A percentile compares a stretch with the other conserved stretches of the same genome.
These are phyloP conservation scores for Sanghuangporus baumii DNA, from an alignment of 1,284 basidiomycete species.

Conservation along the genomic window DNA sequence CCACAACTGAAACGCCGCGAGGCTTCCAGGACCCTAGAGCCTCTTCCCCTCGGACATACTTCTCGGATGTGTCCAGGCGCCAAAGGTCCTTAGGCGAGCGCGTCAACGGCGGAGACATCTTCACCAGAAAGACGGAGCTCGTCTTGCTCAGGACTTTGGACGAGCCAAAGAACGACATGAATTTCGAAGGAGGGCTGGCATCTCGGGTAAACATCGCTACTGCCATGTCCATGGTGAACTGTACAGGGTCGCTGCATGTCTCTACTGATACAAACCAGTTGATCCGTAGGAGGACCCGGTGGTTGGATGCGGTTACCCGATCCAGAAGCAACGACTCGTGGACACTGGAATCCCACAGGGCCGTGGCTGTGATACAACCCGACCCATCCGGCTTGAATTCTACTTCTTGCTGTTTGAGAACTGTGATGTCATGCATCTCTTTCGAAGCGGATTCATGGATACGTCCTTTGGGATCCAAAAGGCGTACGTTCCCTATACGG, in stretches of 20 bases:
- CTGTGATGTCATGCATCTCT: constrained; percentile 60
- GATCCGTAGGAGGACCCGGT: constrained; percentile 77
- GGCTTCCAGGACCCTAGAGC: constrained; percentile 79
- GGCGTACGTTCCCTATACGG: constrained; percentile 75
- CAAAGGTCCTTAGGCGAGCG: constrained; percentile 87
- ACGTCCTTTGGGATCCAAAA: constrained; percentile 82
- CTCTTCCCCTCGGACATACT: constrained; percentile 92
- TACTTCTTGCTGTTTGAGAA: constrained; percentile 66
- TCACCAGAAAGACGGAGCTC: constrained; percentile 77
- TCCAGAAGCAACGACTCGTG: constrained; percentile 88
- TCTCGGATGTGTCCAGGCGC: constrained; percentile 90
- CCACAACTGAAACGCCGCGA: constrained; percentile 80
- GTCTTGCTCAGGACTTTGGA: constrained; percentile 71
- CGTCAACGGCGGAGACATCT: constrained; percentile 79
- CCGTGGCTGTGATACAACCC: constrained; percentile 60
- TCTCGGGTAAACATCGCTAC: constrained; percentile 85
- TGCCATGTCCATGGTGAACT: constrained; percentile 84
- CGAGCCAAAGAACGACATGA: constrained; percentile 72
- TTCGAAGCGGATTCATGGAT: constrained; percentile 71
- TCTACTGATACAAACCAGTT: constrained; percentile 80
- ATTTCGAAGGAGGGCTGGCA: constrained; percentile 74
- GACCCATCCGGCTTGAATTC: constrained; percentile 82
- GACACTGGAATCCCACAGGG: constrained; percentile 90
- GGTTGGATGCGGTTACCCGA: constrained; percentile 71
- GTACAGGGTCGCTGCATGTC: constrained; percentile 75